Evolutionary conservation across 345 rosid genomes (phyloP).

Genomic region (Arabis alpina): DNA sequence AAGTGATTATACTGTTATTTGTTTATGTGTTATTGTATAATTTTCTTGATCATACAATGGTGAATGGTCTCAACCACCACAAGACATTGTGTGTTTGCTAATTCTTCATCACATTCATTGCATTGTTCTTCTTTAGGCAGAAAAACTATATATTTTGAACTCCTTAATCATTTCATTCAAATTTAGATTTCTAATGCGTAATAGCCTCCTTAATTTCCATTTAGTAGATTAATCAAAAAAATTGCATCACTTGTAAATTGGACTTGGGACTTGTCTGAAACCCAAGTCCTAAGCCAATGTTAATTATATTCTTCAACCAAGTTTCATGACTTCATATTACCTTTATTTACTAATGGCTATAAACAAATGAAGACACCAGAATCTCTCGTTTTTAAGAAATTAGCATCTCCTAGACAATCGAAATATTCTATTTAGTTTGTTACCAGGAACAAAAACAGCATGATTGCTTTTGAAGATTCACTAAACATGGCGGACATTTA

Average conservation of each 20-base stretch:
- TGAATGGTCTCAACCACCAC: neutral
- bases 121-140: neutral
- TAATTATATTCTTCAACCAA: slow-evolving; percentile 16
- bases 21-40: neutral
- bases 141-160: neutral
- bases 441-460: neutral
- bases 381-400: neutral
- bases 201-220: neutral
- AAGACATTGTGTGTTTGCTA: neutral
- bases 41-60: neutral
- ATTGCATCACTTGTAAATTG: neutral
- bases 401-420: neutral
- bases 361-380: neutral
- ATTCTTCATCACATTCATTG: neutral
- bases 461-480: no score
- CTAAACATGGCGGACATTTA: no score
- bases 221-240: slow-evolving; percentile 16
- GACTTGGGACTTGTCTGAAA: slow-evolving; percentile 2
- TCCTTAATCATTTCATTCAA: neutral
- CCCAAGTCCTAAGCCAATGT: slow-evolving; percentile 16
- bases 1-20: neutral
- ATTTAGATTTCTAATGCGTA: neutral
- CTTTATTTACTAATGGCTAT: neutral
- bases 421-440: neutral
- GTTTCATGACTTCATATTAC: slow-evolving; percentile 5